phyloP scores from a whole-genome alignment of 225 moss, liverwort and hornwort species.

The Takakia lepidozioides region DNA sequence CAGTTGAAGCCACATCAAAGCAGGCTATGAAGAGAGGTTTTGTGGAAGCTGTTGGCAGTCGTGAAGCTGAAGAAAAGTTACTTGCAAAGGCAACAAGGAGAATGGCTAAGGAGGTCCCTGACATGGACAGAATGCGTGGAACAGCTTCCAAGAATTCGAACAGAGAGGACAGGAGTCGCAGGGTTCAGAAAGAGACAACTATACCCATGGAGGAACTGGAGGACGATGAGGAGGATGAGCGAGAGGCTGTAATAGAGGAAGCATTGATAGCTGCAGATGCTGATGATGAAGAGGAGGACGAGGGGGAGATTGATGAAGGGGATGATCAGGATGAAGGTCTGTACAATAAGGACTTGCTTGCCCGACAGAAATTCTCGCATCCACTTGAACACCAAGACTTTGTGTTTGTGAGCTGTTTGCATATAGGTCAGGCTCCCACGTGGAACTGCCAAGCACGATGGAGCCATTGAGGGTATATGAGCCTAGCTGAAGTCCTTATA shows the following conservation, averaged over 20 bases:
- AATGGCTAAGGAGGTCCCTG: conserved; percentile 23
- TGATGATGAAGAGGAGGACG: conserved; percentile 50
- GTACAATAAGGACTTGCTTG: no score
- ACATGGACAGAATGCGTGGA: conserved; percentile 9
- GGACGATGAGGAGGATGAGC: conserved; percentile 53
- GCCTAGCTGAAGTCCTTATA: no score
- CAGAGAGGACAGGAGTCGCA: no score
- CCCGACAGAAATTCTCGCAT: no score
- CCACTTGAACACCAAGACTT: no score
- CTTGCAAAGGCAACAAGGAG: conserved; percentile 60
- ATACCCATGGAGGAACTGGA: conserved; percentile 51
- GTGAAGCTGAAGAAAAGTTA: conserved; percentile 85
- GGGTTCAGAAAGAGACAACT: conserved; percentile 47
- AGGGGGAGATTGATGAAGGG: conserved; percentile 60
- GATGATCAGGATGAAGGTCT: conserved; percentile 58
- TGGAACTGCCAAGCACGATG: no score
- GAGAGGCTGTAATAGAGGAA: conserved; percentile 65
- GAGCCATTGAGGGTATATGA: no score
- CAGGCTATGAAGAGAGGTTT: conserved; percentile 89
- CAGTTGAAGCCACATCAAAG: conserved; percentile 89
- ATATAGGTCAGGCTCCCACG: no score
- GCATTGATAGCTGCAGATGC: conserved; percentile 64
- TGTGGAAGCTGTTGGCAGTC: conserved; percentile 75
- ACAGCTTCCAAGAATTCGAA: conserved; percentile 30
- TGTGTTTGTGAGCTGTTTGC: no score